Evolutionary conservation across 208 protist species (phyloP), one percentile per base, ranked within the genome.

Genomic region (Herpetomonas tarakana): DNA sequence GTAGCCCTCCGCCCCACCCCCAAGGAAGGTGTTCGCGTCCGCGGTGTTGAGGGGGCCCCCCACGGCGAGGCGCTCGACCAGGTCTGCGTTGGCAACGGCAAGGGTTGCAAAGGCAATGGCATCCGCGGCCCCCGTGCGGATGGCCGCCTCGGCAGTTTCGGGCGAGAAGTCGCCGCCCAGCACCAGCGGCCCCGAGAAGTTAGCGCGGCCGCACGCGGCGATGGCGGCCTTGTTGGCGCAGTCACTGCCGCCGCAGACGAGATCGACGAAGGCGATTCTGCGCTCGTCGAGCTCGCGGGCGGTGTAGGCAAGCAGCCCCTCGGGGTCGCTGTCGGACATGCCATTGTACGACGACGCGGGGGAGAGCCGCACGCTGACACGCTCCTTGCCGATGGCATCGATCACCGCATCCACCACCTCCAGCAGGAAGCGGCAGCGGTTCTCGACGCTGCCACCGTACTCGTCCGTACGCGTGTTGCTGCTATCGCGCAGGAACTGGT

Each of bases 391-490:
- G 14, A 76, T 44, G 0, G 52, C 65, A 27, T 49, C 46, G 14
- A n/a, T 26, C 1, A 82, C 57, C 1, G 62, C 80, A 21, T 68
- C 46, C 28, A 86, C 52, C 18, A 93, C 71, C 11, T 87, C 75
- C 4, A 81, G n/a, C 16, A 73, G 29, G 14, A 93, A 70, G 25
- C 73, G 70, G 3, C 49, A 31, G 29, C 76, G 66, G 53, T 81
- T 85, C 44, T 84, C 72, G 45, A 92, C 57, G 44, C 30, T 68
- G 45, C 90, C 90, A 27, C 88, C 90, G 61, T 93, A 96, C 28
- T 74, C 41, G 21, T 75, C 86, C 1, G 66, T 84, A 31, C 86
- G 57, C 39, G 77, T 60, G 53, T 95, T 95, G 35, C 68, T 46
- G 3, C 47, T 45, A 26, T 46, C 22, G 58, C 31, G 75, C n/a